A percentile compares a stretch with the other conserved stretches of the same genome.
phyloP scores from a whole-genome alignment of 257 asterid genomes.

The Mitragyna speciosa region DNA sequence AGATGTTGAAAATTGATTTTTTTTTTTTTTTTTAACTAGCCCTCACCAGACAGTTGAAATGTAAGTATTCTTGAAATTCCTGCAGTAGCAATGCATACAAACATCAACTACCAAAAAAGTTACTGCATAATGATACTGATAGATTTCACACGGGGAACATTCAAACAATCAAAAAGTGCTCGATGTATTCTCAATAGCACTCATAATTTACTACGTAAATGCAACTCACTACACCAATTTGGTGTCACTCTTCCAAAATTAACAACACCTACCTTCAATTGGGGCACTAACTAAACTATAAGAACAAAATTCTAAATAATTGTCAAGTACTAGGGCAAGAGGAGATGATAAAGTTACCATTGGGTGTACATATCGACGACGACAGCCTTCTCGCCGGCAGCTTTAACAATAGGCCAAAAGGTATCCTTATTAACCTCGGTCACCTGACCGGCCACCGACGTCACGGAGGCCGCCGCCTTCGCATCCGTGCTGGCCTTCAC shows the following conservation, averaged over 20 bases:
- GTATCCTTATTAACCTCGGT: conserved; percentile 65
- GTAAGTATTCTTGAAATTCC: neutral
- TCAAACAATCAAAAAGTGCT: neutral
- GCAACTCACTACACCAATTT: no score
- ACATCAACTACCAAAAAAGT: neutral
- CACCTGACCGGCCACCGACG: conserved; percentile 57
- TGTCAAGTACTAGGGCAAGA: neutral
- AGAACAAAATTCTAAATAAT: no score
- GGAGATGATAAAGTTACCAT: conserved; percentile 45
- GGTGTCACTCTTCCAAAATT: no score
- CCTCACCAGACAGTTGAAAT: neutral
- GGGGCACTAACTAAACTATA: no score
- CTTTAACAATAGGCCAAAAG: conserved; percentile 78
- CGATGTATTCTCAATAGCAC: no score
- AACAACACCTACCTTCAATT: no score
- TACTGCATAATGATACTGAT: neutral
- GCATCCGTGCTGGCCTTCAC: conserved; percentile 57
- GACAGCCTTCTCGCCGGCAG: conserved; percentile 71
- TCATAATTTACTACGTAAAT: no score
- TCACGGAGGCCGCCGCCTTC: conserved; percentile 29
- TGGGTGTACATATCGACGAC: conserved; percentile 88
- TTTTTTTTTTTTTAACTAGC: neutral
- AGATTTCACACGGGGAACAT: neutral
- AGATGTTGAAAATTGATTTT: neutral
- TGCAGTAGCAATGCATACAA: neutral